phyloP scores from a whole-genome alignment of 768 basidiomycete species.

The Agrocybe praecox region DNA sequence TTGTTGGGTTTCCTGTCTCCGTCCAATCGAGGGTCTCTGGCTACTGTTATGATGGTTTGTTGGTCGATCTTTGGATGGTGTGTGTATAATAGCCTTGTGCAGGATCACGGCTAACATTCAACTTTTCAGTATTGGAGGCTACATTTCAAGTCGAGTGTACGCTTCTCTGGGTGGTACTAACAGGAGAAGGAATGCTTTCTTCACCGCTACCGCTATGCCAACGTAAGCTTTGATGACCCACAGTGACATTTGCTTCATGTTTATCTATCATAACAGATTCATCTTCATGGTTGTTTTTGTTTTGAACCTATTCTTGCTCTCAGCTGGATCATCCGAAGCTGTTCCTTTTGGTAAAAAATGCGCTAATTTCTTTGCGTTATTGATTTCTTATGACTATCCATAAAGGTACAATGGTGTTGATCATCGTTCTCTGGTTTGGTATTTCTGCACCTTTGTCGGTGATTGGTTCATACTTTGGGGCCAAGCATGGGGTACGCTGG shows the following conservation, averaged over 20 bases:
- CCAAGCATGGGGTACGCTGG: slow-evolving; percentile 76
- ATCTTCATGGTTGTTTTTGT: slow-evolving; percentile 87
- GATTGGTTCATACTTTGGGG: slow-evolving; percentile 84
- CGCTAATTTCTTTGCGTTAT: background rate
- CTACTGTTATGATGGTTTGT: slow-evolving; percentile 91
- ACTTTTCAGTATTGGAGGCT: slow-evolving; percentile 76
- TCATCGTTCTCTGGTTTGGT: slow-evolving; percentile 89
- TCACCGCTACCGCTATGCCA: slow-evolving; percentile 88
- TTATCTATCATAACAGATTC: slow-evolving; percentile 43
- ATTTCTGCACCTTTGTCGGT: slow-evolving; percentile 91
- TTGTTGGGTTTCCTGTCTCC: slow-evolving; percentile 93
- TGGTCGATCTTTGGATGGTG: slow-evolving; percentile 94
- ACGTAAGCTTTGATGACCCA: slow-evolving; percentile 51
- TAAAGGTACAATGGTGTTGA: slow-evolving; percentile 80
- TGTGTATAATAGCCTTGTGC: background rate
- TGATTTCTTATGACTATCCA: background rate
- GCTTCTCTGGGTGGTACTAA: slow-evolving; percentile 77
- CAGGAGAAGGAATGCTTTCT: slow-evolving; percentile 78
- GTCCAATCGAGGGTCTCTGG: slow-evolving; percentile 92
- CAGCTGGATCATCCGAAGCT: slow-evolving; percentile 88
- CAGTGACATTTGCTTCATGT: background rate
- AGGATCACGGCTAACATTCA: slow-evolving; percentile 8
- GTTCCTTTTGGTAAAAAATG: slow-evolving; percentile 83
- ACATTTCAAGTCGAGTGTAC: slow-evolving; percentile 84
- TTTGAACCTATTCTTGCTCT: slow-evolving; percentile 88